These are phyloP conservation scores for Sextonia rubra DNA, from an alignment of 164 flowering plant species.

Conservation along the genomic window DNA sequence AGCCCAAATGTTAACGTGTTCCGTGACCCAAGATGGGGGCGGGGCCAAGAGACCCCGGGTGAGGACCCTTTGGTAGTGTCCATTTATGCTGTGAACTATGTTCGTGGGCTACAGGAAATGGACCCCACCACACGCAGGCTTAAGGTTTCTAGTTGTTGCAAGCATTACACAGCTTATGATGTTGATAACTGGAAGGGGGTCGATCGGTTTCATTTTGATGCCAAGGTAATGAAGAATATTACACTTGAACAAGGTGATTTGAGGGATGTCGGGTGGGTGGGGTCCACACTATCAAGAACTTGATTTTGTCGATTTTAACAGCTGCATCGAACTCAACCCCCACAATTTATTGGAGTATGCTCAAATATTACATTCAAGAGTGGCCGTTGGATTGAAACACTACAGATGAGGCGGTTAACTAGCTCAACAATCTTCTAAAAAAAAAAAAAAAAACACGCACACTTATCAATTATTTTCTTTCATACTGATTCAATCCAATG, in stretches of 20 bases:
- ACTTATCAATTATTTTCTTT: background rate
- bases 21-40: constrained; percentile 70
- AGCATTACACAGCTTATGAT: constrained; percentile 75
- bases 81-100: constrained; percentile 47
- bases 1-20: constrained; percentile 56
- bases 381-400: too few species aligned
- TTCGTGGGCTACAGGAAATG: constrained; percentile 52
- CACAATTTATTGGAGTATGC: too few species aligned
- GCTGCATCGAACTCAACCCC: background rate
- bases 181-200: constrained; percentile 57
- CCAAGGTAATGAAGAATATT: constrained; percentile 30
- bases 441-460: background rate
- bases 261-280: background rate
- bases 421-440: background rate
- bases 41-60: constrained; percentile 65
- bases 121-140: constrained; percentile 21
- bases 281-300: background rate
- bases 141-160: constrained; percentile 67
- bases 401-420: too few species aligned
- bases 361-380: too few species aligned
- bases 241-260: too few species aligned
- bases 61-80: constrained; percentile 61
- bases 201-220: constrained; percentile 58
- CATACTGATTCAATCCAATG: too few species aligned
- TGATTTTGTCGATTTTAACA: background rate